Base-by-base conservation (phyloP, 2,329 filamentous ascomycete species). In the Trichoderma arundinaceum region DNA sequence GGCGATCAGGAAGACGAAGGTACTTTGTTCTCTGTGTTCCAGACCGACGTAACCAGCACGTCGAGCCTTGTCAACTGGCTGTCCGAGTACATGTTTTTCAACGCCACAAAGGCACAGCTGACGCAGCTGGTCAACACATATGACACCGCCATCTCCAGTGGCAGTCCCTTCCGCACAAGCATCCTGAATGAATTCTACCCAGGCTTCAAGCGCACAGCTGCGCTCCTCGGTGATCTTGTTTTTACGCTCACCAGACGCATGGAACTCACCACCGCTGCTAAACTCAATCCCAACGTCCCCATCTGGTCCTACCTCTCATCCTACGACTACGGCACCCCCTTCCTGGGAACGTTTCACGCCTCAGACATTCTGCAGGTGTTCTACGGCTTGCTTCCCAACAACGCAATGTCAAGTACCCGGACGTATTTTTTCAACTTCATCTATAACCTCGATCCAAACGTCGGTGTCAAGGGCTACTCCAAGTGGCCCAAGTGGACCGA, bases 1-100 rank as follows among this genome's bases (percentile, higher is more conserved):
- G 90, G 91, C 48, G 85, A 92, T 72, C 90, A 92, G 75, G 90
- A 94, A 79, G 91, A 94, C 72, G 91, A 94, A 76, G 90, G 91
- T 17, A 92, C 91, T 0, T 76, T 94, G 1, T 92, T 94, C 73
- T 81, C 88, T 5, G 80, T 94, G 39, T 88, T 89, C 74, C 89
- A 91, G 69, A 73, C 77, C 38, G 92, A 93, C 74, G 78, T 94
- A 58, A 90, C 86, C 9, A 89, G 83, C 1, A 86, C 82, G 0
- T 77, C 77, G 1, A 77, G 86, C 6, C 70, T 94, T 0, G 81
- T 87, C 39, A 77, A 83, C 17, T 94, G 94, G 72, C 77, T 95
- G 22, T 72, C 77, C 1, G 73, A 77, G 0, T 69, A 86, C 58
- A 90, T 86, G 79, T 93, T 92, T 80, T 76, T 81, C 41, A 74